Conservation (phyloP, 2,329 filamentous ascomycete species). For the Rhinocladiella similis region DNA sequence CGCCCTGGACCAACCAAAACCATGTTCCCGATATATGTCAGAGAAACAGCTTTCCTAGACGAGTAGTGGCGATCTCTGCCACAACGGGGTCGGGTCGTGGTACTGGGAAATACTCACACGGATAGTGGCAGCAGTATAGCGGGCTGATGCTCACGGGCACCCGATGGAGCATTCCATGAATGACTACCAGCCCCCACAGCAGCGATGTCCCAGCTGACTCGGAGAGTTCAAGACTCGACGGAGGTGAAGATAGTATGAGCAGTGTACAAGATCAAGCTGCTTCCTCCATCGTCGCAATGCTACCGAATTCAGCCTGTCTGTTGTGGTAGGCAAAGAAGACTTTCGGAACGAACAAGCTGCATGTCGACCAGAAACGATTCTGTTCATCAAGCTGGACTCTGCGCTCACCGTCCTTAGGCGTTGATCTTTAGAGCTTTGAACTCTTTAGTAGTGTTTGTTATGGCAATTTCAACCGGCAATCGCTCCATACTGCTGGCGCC, state of each 20-base stretch:
- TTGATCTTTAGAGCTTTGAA: conserved; percentile 50
- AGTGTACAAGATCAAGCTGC: too few species aligned
- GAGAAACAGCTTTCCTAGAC: background rate
- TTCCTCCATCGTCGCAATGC: too few species aligned
- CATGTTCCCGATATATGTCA: background rate
- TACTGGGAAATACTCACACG: background rate
- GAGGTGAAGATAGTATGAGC: too few species aligned
- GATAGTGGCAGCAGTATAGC: background rate
- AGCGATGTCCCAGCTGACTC: too few species aligned
- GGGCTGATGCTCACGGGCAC: background rate
- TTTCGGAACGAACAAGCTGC: too few species aligned
- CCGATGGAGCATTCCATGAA: background rate
- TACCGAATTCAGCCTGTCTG: too few species aligned
- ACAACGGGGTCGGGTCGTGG: background rate
- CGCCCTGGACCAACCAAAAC: background rate
- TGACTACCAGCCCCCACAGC: too few species aligned
- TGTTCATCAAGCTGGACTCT: background rate
- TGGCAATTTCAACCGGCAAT: conserved; percentile 66
- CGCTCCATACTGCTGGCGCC: conserved; percentile 71
- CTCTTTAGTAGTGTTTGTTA: conserved; percentile 56
- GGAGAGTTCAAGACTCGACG: too few species aligned
- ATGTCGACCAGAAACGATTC: too few species aligned
- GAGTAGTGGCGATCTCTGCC: background rate
- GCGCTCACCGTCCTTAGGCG: background rate
- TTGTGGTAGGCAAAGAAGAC: too few species aligned